A percentile compares a stretch with the other conserved stretches of the same genome.
These are phyloP conservation scores for Debaryomycetaceae sp. DNA, from an alignment of 1,139 yeast species.

Conservation along the genomic window DNA sequence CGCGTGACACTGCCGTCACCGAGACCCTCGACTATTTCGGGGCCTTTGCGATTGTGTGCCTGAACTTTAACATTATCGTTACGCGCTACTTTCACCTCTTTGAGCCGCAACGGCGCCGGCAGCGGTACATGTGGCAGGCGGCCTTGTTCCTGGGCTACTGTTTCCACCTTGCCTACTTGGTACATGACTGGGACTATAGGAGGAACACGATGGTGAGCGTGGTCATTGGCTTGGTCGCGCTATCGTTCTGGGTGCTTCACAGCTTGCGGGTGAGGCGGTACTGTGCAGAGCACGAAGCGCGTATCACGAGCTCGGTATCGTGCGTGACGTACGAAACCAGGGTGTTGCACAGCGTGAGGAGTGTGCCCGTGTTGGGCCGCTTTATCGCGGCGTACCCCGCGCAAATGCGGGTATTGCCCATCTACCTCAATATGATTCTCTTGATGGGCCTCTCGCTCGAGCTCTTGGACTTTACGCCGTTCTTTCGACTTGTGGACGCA, in stretches of 20 bases:
- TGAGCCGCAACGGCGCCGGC: conserved; percentile 2
- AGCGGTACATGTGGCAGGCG: neutral
- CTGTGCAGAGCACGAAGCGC: conserved; percentile 13
- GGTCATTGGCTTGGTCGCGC: conserved; percentile 20
- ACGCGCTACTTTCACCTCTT: conserved; percentile 23
- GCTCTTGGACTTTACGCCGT: conserved; percentile 27
- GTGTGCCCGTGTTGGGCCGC: conserved; percentile 9
- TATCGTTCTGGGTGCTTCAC: conserved; percentile 27
- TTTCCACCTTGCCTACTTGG: conserved; percentile 20
- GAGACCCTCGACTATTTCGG: conserved; percentile 37
- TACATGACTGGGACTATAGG: conserved; percentile 26
- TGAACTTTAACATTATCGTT: conserved; percentile 26
- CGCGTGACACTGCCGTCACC: conserved; percentile 26
- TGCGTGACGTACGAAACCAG: conserved; percentile 32
- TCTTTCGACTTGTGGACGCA: conserved; percentile 24
- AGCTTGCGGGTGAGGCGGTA: conserved; percentile 3
- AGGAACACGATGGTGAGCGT: conserved; percentile 28
- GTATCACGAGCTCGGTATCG: conserved; percentile 27
- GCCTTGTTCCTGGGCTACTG: conserved; percentile 10
- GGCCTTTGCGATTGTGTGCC: conserved; percentile 29
- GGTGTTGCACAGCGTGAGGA: conserved; percentile 21
- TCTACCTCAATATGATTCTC: conserved; percentile 24
- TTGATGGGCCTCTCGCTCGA: conserved; percentile 27
- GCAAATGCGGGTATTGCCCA: conserved; percentile 27
- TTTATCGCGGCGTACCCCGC: conserved; percentile 11